Evolutionary conservation across 2,329 filamentous ascomycete species (phyloP).

Genomic region (Monascus ruber): DNA sequence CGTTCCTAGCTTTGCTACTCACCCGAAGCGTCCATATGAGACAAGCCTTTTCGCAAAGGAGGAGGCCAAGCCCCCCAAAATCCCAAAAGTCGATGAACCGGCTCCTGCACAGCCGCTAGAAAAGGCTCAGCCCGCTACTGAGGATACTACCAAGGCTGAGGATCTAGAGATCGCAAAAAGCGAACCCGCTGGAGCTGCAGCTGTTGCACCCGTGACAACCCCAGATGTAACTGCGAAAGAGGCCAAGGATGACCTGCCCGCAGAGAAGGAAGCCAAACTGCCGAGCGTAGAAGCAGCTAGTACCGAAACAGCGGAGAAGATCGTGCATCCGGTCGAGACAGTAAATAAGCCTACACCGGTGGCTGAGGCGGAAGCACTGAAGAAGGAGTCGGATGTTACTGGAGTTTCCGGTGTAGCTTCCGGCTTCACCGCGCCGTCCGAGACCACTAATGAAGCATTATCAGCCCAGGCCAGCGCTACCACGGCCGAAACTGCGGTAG

Average conservation of each 20-base stretch:
- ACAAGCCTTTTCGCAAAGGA: constrained; percentile 19
- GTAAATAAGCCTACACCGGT: background rate
- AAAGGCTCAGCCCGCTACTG: constrained; percentile 1
- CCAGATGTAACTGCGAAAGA: background rate
- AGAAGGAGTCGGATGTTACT: background rate
- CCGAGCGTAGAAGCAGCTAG: background rate
- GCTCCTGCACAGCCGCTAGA: background rate
- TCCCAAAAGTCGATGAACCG: constrained; percentile 20
- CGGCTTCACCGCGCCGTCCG: background rate
- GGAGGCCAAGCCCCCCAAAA: constrained; percentile 24
- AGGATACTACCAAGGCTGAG: background rate
- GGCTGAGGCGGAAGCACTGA: background rate
- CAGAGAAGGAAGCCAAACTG: background rate
- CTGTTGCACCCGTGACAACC: background rate
- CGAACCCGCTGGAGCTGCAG: background rate
- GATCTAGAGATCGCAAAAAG: background rate
- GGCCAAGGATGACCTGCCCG: background rate
- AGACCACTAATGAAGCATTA: background rate
- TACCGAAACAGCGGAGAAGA: background rate
- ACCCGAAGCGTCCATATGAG: constrained; percentile 27
- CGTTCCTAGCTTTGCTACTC: constrained; percentile 6
- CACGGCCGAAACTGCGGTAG: too few relatives aligned
- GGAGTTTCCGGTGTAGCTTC: background rate
- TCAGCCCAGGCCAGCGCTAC: too few relatives aligned
- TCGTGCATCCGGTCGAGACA: background rate